Evolutionary conservation across 345 rosid species (phyloP).

Genomic region (Zanthoxylum bungeanum): DNA sequence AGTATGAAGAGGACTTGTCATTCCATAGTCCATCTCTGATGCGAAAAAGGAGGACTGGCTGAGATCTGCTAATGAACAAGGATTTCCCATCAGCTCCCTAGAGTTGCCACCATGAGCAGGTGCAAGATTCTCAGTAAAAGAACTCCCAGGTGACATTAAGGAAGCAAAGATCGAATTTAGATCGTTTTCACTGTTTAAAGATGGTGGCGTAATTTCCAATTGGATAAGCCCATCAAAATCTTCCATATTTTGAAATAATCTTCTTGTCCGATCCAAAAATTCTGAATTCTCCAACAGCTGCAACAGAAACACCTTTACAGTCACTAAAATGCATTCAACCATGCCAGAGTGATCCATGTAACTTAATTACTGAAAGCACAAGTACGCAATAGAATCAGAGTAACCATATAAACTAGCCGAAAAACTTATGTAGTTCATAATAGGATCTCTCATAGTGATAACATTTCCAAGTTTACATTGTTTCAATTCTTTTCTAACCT

Average conservation of each 20-base stretch:
- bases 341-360: neutral
- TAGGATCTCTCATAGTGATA: neutral
- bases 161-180: slow-evolving; percentile 60
- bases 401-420: neutral
- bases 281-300: slow-evolving; percentile 65
- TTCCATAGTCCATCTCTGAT: slow-evolving; percentile 13
- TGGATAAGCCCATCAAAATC: slow-evolving; percentile 20
- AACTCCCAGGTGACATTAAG: slow-evolving; percentile 26
- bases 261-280: slow-evolving; percentile 53
- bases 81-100: slow-evolving; percentile 36
- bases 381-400: neutral
- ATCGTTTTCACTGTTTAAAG: slow-evolving; percentile 41
- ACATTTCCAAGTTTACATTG: neutral
- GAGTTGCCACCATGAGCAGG: slow-evolving; percentile 35
- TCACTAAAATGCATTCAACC: slow-evolving; percentile 4
- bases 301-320: slow-evolving; percentile 15
- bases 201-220: slow-evolving; percentile 21
- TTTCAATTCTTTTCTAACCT: slow-evolving; percentile 47
- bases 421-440: neutral
- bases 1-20: slow-evolving; percentile 15
- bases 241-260: slow-evolving; percentile 35
- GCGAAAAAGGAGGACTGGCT: slow-evolving; percentile 11
- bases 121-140: slow-evolving; percentile 33
- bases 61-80: slow-evolving; percentile 30
- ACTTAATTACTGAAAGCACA: neutral